These are phyloP conservation scores for Fusarium torulosum DNA, from an alignment of 2,329 filamentous ascomycete genomes.

Conservation along the genomic window DNA sequence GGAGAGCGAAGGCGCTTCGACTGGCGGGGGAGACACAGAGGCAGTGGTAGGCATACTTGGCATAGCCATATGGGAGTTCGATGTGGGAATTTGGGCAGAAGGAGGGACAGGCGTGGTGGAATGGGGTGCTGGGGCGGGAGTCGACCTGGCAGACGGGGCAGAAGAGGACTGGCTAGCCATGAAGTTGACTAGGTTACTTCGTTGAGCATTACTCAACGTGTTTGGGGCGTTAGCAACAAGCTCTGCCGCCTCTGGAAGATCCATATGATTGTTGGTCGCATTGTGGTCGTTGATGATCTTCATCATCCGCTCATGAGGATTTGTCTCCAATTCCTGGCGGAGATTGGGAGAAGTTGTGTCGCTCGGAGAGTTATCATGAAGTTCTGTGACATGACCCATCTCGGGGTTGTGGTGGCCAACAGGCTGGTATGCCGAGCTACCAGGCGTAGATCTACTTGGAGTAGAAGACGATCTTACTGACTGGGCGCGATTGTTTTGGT, in stretches of 20 bases:
- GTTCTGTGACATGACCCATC: slow-evolving; percentile 70
- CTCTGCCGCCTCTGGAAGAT: slow-evolving; percentile 64
- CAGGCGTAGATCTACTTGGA: slow-evolving; percentile 26
- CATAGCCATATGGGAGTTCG: slow-evolving; percentile 36
- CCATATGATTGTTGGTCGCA: slow-evolving; percentile 62
- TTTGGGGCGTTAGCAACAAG: slow-evolving; percentile 67
- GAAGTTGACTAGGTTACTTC: slow-evolving; percentile 69
- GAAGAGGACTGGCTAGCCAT: slow-evolving; percentile 63
- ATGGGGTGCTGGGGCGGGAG: slow-evolving; percentile 32
- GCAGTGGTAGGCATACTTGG: slow-evolving; percentile 40
- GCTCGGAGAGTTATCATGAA: slow-evolving; percentile 65
- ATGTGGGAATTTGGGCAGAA: slow-evolving; percentile 23
- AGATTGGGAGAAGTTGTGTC: slow-evolving; percentile 63
- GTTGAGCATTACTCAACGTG: slow-evolving; percentile 68
- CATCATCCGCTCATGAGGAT: slow-evolving; percentile 73
- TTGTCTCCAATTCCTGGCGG: slow-evolving; percentile 68
- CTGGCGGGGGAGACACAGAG: slow-evolving; percentile 46
- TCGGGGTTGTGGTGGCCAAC: slow-evolving; percentile 55
- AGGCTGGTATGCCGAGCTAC: slow-evolving; percentile 44
- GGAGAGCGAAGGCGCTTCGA: slow-evolving; percentile 58
- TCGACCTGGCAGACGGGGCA: slow-evolving; percentile 41
- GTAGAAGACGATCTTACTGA: slow-evolving; percentile 44
- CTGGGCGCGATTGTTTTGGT: slow-evolving; percentile 49
- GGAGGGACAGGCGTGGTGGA: slow-evolving; percentile 19
- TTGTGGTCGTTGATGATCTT: slow-evolving; percentile 75